A percentile compares a stretch with the other conserved stretches of the same genome.
Conservation (phyloP, 2,329 filamentous ascomycete species). For the Paracamarosporium sp. region DNA sequence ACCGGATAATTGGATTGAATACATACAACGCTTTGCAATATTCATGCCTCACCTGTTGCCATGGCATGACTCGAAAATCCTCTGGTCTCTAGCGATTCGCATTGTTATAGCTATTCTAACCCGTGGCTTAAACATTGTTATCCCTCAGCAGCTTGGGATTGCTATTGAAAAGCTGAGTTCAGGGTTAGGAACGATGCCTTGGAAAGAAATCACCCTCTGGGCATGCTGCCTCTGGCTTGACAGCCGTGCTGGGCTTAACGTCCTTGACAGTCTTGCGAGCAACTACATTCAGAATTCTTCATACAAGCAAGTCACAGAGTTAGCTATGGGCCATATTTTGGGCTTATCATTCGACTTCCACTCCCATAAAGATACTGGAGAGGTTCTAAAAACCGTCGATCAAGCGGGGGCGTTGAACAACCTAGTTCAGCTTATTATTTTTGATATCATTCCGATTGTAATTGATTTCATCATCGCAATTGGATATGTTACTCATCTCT, state of each 20-base stretch:
- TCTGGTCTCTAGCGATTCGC: constrained; percentile 71
- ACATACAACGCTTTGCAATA: constrained; percentile 73
- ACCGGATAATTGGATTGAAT: constrained; percentile 76
- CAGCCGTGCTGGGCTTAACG: constrained; percentile 56
- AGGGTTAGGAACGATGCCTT: constrained; percentile 53
- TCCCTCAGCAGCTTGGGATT: constrained; percentile 77
- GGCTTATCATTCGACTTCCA: constrained; percentile 71
- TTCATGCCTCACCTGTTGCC: constrained; percentile 83
- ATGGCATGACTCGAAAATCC: constrained; percentile 66
- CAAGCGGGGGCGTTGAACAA: constrained; percentile 64
- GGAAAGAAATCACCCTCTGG: constrained; percentile 58
- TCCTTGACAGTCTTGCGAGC: constrained; percentile 58
- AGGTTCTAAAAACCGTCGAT: constrained; percentile 66
- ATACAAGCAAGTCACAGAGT: constrained; percentile 47
- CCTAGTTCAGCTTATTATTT: constrained; percentile 62
- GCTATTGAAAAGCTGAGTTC: constrained; percentile 72
- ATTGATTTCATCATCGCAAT: constrained; percentile 61
- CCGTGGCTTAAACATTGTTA: constrained; percentile 74
- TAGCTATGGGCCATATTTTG: constrained; percentile 71
- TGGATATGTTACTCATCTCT: constrained; percentile 63
- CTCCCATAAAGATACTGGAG: constrained; percentile 69
- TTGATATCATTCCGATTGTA: constrained; percentile 66
- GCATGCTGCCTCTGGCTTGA: constrained; percentile 51
- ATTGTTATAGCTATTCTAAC: constrained; percentile 69
- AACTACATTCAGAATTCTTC: constrained; percentile 57